phyloP scores from a whole-genome alignment of 148 eudicot species.

The Persicaria tinctoria region DNA sequence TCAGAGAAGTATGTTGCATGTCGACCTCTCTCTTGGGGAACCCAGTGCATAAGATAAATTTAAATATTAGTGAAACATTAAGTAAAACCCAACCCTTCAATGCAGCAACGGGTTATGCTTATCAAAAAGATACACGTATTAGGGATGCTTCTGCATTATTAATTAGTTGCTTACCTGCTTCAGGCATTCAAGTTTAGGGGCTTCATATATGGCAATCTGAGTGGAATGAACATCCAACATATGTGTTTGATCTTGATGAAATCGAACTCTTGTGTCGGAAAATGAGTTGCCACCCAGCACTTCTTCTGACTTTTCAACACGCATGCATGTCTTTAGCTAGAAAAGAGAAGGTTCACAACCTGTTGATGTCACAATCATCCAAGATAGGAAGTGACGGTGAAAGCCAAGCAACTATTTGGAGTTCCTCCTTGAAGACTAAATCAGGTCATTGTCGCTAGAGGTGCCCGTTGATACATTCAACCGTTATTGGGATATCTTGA shows the following conservation, averaged over 20 bases:
- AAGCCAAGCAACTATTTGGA: conserved; percentile 1
- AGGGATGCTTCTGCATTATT: neutral
- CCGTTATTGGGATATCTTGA: neutral
- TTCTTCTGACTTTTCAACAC: conserved; percentile 13
- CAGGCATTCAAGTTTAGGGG: conserved; percentile 70
- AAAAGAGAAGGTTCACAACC: conserved; percentile 56
- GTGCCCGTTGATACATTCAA: neutral
- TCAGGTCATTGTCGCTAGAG: neutral
- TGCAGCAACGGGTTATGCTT: no score
- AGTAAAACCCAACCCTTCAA: no score
- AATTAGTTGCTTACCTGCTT: conserved; percentile 51
- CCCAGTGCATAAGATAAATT: conserved; percentile 40
- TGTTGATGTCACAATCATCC: conserved; percentile 56
- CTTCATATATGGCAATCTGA: conserved; percentile 83
- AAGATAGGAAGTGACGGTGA: conserved; percentile 28
- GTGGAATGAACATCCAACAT: conserved; percentile 79
- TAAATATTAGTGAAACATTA: neutral
- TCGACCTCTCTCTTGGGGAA: conserved; percentile 68
- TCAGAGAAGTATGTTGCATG: conserved; percentile 92
- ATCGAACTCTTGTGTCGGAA: conserved; percentile 85
- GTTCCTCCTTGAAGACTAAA: conserved; percentile 1
- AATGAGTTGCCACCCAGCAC: conserved; percentile 53
- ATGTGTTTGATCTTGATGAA: conserved; percentile 83
- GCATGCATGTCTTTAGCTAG: conserved; percentile 37
- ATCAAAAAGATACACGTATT: neutral